Conservation (phyloP, 495 filamentous ascomycete species). For the Poronia punctata region DNA sequence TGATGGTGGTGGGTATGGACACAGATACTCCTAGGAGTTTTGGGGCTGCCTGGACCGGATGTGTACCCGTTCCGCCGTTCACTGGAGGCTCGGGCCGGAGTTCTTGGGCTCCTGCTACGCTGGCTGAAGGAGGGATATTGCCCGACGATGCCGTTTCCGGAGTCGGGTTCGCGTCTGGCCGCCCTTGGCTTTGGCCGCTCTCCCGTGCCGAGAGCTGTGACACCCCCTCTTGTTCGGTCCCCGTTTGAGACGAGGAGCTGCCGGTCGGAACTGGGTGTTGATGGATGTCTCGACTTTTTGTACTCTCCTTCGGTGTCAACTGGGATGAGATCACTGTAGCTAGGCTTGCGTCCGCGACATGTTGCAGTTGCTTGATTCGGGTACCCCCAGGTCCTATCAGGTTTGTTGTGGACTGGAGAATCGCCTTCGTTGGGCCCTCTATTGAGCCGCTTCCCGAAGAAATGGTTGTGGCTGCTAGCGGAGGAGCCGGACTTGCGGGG, state of each 20-base stretch:
- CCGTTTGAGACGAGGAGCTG: slow-evolving; percentile 9
- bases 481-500: not conserved
- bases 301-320: slow-evolving; percentile 22
- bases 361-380: not conserved
- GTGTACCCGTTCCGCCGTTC: not conserved
- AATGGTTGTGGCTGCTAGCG: not conserved
- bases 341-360: slow-evolving; percentile 6
- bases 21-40: slow-evolving; percentile 27
- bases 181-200: slow-evolving; percentile 17
- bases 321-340: slow-evolving; percentile 28
- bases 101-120: not conserved
- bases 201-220: slow-evolving; percentile 16
- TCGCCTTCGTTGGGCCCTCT: slow-evolving; percentile 5
- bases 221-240: slow-evolving; percentile 8
- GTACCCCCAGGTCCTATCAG: not conserved
- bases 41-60: not conserved
- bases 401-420: slow-evolving; percentile 13
- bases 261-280: slow-evolving; percentile 16
- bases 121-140: too few species aligned
- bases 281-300: slow-evolving; percentile 18
- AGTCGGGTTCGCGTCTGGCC: slow-evolving; percentile 11
- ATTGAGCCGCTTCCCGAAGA: too few species aligned
- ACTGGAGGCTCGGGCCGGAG: not conserved
- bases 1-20: slow-evolving; percentile 51
- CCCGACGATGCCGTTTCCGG: slow-evolving; percentile 7